Evolutionary conservation across 208 protist genomes (phyloP).

Genomic region (Trypanosoma melophagium): DNA sequence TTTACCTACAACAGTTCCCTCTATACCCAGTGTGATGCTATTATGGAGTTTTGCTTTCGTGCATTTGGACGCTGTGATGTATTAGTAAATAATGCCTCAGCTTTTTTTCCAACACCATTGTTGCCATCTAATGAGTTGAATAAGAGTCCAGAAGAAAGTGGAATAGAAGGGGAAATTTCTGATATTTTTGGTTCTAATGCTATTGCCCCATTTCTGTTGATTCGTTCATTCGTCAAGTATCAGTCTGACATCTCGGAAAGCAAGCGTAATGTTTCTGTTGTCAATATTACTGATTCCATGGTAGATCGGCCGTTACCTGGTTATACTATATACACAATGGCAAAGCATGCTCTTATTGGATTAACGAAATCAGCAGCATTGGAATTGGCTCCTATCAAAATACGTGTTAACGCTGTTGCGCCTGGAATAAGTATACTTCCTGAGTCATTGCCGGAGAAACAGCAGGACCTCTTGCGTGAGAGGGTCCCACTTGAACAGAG

Average conservation of each 20-base stretch:
- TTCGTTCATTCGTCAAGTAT: slow-evolving; percentile 45
- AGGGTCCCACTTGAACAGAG: slow-evolving; percentile 66
- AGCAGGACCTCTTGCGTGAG: slow-evolving; percentile 37
- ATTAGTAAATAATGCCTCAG: slow-evolving; percentile 86
- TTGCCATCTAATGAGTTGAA: slow-evolving; percentile 10
- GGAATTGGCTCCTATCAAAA: slow-evolving; percentile 56
- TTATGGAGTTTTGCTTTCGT: slow-evolving; percentile 50
- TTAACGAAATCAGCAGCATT: slow-evolving; percentile 67
- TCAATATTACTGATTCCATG: slow-evolving; percentile 81
- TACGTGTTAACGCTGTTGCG: slow-evolving; percentile 76
- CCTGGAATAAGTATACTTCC: slow-evolving; percentile 60
- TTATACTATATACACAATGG: slow-evolving; percentile 81
- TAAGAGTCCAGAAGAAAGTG: neutral
- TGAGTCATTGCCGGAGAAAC: slow-evolving; percentile 34
- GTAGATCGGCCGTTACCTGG: slow-evolving; percentile 48
- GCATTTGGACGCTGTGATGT: slow-evolving; percentile 73
- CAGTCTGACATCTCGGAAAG: slow-evolving; percentile 23
- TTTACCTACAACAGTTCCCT: slow-evolving; percentile 12
- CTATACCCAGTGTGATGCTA: slow-evolving; percentile 30
- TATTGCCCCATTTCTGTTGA: slow-evolving; percentile 67
- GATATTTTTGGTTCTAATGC: slow-evolving; percentile 78
- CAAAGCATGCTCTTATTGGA: slow-evolving; percentile 65
- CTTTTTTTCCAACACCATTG: slow-evolving; percentile 71
- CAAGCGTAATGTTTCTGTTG: slow-evolving; percentile 35
- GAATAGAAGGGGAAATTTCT: slow-evolving; percentile 28